Base-by-base conservation (phyloP, 78 protist species). In the Bigelowiella natans region DNA sequence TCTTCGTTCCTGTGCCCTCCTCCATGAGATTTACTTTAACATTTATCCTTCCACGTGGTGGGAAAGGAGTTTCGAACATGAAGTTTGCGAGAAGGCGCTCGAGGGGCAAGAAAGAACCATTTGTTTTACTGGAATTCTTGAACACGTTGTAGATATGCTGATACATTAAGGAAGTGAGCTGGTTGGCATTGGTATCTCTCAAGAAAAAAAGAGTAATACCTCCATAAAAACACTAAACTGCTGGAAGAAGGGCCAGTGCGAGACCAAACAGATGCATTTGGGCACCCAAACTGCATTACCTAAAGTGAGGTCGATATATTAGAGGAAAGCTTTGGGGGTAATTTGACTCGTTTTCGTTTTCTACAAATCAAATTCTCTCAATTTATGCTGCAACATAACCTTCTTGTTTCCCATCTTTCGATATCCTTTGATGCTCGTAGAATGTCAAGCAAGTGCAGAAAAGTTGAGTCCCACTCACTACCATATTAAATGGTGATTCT, bases 221-320 rank as follows among this genome's bases (percentile, higher is more conserved):
- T 51, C 34, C 73, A 51, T 51, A 18, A 83, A 83, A 2, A 29
- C 11, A 2, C n/a, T 39, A 40, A 88, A 88, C 84, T 7, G 86
- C 83, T 88, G 30, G 3, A 36, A 39, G 84, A 88, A 88, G 31
- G 90, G 90, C 83, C 82, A 88, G 90, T 88, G 84, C 18, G 90
- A 88, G 64, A 86, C 40, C 39, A 86, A 38, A 2, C 40, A 36
- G 38, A 86, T 86, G 28, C 39, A 28, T 31, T 2, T 11, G 7
- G 88, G 88, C 73, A 51, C 73, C 73, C 73, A 51, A 18, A 51
- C 73, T 18, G 18, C 34, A 51, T 51, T 51, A 51, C 73, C 73
- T 51, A 18, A 51, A 18, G n/a, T n/a, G n/a, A n/a, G n/a, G n/a
- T n/a, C n/a, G n/a, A n/a, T n/a, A n/a, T n/a, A n/a, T n/a, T n/a